Conservation (phyloP, 306 rosid genomes). For the Lagenaria siceraria region DNA sequence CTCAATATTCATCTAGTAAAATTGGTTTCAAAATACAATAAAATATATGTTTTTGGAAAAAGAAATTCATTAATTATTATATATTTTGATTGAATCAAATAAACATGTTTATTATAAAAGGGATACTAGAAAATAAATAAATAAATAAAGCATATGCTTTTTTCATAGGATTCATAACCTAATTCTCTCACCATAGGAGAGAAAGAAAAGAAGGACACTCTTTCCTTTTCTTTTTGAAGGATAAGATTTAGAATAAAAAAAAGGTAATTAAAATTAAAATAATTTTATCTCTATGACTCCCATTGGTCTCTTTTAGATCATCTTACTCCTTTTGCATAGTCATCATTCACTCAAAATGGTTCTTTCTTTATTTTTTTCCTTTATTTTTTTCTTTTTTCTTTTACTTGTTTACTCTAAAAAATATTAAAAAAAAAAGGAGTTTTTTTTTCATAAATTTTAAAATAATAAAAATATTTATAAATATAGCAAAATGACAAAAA, state of each 20-base stretch:
- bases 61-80: not conserved
- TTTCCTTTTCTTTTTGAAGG: not conserved
- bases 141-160: not conserved
- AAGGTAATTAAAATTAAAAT: not conserved
- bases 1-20: not conserved
- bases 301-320: not conserved
- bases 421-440: not conserved
- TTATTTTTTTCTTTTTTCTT: not conserved
- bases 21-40: too few relatives aligned
- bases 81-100: not conserved
- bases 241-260: not conserved
- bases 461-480: too few relatives aligned
- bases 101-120: not conserved
- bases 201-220: not conserved
- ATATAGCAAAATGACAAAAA: too few relatives aligned
- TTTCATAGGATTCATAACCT: not conserved
- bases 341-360: not conserved
- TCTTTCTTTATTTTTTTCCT: not conserved
- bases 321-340: not conserved
- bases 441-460: too few relatives aligned
- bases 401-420: not conserved
- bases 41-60: too few relatives aligned
- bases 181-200: not conserved
- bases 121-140: not conserved
- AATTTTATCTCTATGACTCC: not conserved